Base-by-base conservation (phyloP, 176 grass and related monocot species). In the Hyparrhenia diplandra region DNA sequence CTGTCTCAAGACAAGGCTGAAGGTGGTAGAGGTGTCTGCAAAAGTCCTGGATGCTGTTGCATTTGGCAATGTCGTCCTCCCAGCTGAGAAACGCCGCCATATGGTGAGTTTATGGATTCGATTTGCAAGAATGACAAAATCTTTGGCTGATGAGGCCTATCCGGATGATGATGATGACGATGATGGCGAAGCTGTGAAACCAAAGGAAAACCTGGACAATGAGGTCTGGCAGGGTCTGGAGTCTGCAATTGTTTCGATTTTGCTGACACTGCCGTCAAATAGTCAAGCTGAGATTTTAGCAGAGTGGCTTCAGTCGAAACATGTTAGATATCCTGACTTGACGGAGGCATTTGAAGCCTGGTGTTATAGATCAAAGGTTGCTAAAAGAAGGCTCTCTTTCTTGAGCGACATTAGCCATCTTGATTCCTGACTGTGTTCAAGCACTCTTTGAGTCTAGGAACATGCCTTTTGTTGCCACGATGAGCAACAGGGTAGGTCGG, bases 301-400 rank as follows among this genome's bases (percentile, higher is more conserved):
- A 1, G 71, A 78, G 83, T 95, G 92, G 95, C 85, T 98, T 69
- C 83, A 67, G 65, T 95, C 82, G 0, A 66, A 95, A 49, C 69
- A 99, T 84, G 67, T 73, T 23, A 70, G 66, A 5, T 98, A 91
- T 76, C 96, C 80, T 3, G 92, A 98, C 79, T 76, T 93, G 79
- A 89, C 89, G 12, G 92, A 95, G 75, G 92, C 85, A 14, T 94
- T 98, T 43, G 92, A 98, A 49, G 82, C 90, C 71, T 93, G 96
- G 96, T 95, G 90, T 74, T 95, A 90, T 60, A 83, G 95, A 69
- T 92, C 92, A 7, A 98, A 95, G 88, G 85, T 90, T 71, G 88
- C 92, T 5, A 72, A 71, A 72, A 85, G 82, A 76, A 90, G 88
- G 59, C 60, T 86, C 13, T 78, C 83, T 60, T 86, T 90, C 52